phyloP scores from a whole-genome alignment of 768 basidiomycete species.

The Suillus plorans region DNA sequence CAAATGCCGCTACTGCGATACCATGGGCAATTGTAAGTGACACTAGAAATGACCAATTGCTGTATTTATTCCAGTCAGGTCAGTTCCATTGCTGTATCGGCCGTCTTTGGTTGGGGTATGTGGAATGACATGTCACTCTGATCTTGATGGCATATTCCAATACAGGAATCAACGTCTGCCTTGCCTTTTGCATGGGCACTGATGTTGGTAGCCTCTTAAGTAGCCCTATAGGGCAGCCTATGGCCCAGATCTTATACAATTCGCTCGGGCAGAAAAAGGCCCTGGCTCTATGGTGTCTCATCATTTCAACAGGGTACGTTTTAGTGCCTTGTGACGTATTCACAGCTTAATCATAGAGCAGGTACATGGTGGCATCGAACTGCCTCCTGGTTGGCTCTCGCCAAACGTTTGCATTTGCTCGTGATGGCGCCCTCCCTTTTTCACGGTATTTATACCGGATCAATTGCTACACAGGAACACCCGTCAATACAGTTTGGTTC shows the following conservation, averaged over 20 bases:
- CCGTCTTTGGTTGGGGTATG: background rate
- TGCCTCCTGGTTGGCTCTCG: background rate
- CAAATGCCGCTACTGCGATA: background rate
- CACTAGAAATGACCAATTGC: background rate
- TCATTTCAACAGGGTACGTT: background rate
- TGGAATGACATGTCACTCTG: background rate
- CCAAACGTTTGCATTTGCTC: background rate
- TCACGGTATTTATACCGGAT: background rate
- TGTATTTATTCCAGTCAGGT: background rate
- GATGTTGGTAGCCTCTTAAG: background rate
- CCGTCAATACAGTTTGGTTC: background rate
- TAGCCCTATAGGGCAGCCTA: background rate
- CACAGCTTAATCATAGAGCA: background rate
- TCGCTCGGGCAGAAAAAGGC: background rate
- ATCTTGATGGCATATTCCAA: background rate
- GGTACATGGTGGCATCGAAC: background rate
- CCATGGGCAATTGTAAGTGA: background rate
- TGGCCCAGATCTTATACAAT: background rate
- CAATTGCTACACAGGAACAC: background rate
- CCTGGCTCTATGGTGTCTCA: background rate
- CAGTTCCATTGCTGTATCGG: background rate
- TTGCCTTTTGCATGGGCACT: slow-evolving; percentile 1
- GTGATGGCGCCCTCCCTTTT: background rate
- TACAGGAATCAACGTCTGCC: background rate
- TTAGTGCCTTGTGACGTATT: background rate